phyloP scores from a whole-genome alignment of 768 basidiomycete species.

The Phylloporus scabripes region DNA sequence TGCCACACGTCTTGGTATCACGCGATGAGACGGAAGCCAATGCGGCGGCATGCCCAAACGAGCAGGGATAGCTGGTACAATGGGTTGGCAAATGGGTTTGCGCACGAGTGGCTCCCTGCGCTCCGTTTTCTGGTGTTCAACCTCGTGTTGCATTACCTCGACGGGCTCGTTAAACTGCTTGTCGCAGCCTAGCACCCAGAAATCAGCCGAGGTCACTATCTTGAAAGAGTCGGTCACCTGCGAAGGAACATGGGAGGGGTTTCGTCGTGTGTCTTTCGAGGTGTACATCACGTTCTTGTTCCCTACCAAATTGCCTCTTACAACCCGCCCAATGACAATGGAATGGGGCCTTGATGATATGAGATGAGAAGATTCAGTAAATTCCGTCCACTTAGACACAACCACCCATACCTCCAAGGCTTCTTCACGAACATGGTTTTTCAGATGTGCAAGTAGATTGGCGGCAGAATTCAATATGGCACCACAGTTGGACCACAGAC shows the following conservation, averaged over 20 bases:
- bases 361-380: conserved; percentile 5
- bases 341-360: conserved; percentile 32
- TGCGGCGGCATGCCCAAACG: conserved; percentile 37
- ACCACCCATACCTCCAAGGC: conserved; percentile 23
- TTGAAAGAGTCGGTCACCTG: conserved; percentile 36
- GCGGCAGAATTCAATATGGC: conserved; percentile 49
- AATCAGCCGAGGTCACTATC: conserved; percentile 7
- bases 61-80: conserved; percentile 27
- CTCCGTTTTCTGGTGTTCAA: conserved; percentile 31
- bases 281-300: conserved; percentile 41
- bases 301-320: conserved; percentile 36
- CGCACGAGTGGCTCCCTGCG: conserved; percentile 6
- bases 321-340: conserved; percentile 57
- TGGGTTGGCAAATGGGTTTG: conserved; percentile 32
- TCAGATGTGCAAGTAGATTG: conserved; percentile 47
- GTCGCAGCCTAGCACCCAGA: conserved; percentile 44
- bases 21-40: conserved; percentile 46
- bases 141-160: conserved; percentile 46
- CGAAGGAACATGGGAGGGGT: conserved; percentile 27
- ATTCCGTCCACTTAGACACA: background rate
- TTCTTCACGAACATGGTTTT: conserved; percentile 32
- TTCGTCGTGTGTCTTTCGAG: conserved; percentile 42
- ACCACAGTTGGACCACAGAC: conserved; percentile 58
- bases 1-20: conserved; percentile 39
- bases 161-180: conserved; percentile 41